These are phyloP conservation scores for Passalora sequoiae DNA, from an alignment of 2,329 filamentous ascomycete species.

Conservation along the genomic window DNA sequence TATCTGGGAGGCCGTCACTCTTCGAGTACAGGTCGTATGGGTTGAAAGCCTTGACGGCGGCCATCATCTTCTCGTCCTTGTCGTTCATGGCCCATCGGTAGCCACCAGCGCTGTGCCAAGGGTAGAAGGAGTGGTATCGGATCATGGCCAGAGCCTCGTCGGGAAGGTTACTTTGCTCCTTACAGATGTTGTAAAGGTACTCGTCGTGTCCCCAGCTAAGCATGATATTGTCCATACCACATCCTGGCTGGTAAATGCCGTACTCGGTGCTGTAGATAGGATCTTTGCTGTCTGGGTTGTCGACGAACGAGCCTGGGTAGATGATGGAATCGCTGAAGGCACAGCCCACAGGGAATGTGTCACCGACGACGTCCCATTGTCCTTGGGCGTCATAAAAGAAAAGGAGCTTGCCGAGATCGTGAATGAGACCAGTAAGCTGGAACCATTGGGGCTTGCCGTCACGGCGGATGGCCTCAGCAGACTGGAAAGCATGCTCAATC, in stretches of 20 bases:
- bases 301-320: constrained; percentile 69
- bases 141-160: constrained; percentile 86
- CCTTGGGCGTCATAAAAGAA: constrained; percentile 78
- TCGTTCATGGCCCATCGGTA: constrained; percentile 79
- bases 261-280: constrained; percentile 68
- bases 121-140: constrained; percentile 87
- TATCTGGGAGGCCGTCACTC: constrained; percentile 72
- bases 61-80: constrained; percentile 73
- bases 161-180: constrained; percentile 73
- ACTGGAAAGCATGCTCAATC: constrained; percentile 84
- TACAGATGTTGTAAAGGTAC: constrained; percentile 80
- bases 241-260: constrained; percentile 74
- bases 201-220: constrained; percentile 87
- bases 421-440: constrained; percentile 71
- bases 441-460: constrained; percentile 81
- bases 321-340: constrained; percentile 71
- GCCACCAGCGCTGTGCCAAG: constrained; percentile 78
- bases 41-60: constrained; percentile 80
- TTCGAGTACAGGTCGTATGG: constrained; percentile 91
- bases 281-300: constrained; percentile 69
- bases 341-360: constrained; percentile 76
- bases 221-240: constrained; percentile 83
- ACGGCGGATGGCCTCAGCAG: constrained; percentile 80
- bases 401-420: constrained; percentile 74
- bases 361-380: constrained; percentile 90